These are phyloP conservation scores for Elsinoe perseae DNA, from an alignment of 2,329 filamentous ascomycete genomes.

Conservation along the genomic window DNA sequence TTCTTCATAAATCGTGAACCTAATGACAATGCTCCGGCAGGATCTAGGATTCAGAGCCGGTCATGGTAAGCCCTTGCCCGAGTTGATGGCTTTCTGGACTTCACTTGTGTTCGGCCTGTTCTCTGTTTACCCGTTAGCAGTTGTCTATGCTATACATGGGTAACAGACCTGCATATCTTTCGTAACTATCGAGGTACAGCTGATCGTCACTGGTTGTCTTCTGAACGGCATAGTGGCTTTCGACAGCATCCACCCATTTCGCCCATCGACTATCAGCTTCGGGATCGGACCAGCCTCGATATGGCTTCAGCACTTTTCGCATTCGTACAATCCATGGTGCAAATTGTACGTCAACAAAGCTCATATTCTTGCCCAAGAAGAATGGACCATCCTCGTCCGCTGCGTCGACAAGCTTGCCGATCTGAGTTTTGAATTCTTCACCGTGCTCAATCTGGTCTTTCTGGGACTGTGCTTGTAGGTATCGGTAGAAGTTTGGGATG, in stretches of 20 bases:
- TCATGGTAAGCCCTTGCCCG: constrained; percentile 48
- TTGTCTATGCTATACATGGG: not conserved
- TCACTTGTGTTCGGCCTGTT: constrained; percentile 54
- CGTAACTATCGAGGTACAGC: constrained; percentile 60
- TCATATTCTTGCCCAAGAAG: constrained; percentile 52
- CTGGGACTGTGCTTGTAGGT: constrained; percentile 58
- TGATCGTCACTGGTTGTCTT: constrained; percentile 60
- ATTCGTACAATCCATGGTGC: constrained; percentile 68
- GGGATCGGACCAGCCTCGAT: constrained; percentile 58
- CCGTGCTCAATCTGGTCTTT: constrained; percentile 52
- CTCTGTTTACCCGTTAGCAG: constrained; percentile 32
- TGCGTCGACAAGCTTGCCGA: constrained; percentile 53
- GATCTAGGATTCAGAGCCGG: not conserved
- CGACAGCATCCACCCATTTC: constrained; percentile 62
- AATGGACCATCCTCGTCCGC: constrained; percentile 58
- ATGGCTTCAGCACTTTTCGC: constrained; percentile 56
- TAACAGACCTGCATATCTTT: constrained; percentile 50
- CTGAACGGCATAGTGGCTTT: constrained; percentile 53
- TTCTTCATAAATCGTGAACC: not conserved
- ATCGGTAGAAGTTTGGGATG: constrained; percentile 66
- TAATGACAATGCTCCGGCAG: not conserved
- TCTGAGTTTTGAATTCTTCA: constrained; percentile 56
- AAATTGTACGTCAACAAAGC: constrained; percentile 66
- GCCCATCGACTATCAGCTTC: constrained; percentile 58
- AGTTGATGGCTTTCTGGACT: constrained; percentile 53